Base-by-base conservation (phyloP, 2,329 filamentous ascomycete genomes). In the Curvularia verruculosa region DNA sequence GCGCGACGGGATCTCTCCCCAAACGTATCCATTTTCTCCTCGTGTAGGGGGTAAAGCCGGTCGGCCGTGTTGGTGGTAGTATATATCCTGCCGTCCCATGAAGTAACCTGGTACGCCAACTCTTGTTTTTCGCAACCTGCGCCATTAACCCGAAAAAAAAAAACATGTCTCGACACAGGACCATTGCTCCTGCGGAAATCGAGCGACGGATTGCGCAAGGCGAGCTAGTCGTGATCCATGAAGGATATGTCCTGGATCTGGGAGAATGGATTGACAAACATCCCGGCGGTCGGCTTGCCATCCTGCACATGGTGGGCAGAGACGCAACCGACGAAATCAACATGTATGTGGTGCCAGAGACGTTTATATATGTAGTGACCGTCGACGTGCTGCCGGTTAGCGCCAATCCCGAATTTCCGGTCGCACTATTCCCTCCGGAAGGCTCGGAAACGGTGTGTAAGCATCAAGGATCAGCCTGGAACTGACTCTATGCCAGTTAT, bases 281-380 rank as follows among this genome's bases (percentile, higher is more conserved):
- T 65, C 86, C 86, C 0, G 86, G 86, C 19, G 86, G 86, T 29
- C 75, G 78, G 13, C 75, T 87, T 24, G 83, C 85, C 19, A 85
- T 87, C 59, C 69, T 84, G 60, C 85, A 88, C 75, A 87, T 86
- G 83, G 82, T 86, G 3, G 84, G 84, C 53, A 80, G 79, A 71
- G 84, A 86, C 73, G 83, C 84, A 23, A 84, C 83, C 19, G 82
- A 85, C 66, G 84, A 86, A 68, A 85, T 86, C 65, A 82, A 82
- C 60, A 82, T 81, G 84, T 85, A 82, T 78, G 71, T 60, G 34
- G 24, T 26, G 46, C 49, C n/a, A 36, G 29, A 26, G 15, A 24
- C 47, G 34, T 49, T 59, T 56, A 29, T 29, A 50, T 34, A 46
- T n/a, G n/a, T n/a, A n/a, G n/a, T n/a, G n/a, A n/a, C 41, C 50